phyloP scores from a whole-genome alignment of 1,284 basidiomycete species.

The Megacollybia platyphylla region DNA sequence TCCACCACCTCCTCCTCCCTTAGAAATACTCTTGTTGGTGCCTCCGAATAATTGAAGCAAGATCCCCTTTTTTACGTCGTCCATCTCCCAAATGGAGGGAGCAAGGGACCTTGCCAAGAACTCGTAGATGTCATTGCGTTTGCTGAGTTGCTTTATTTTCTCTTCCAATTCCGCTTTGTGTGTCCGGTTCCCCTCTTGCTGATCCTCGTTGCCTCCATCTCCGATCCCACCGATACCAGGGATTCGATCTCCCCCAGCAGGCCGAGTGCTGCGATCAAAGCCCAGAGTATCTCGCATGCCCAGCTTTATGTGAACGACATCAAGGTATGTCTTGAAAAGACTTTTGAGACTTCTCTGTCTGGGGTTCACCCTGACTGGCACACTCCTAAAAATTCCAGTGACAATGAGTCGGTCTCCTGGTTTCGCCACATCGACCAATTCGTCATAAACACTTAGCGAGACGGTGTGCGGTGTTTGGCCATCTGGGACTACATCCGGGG shows the following conservation, averaged over 20 bases:
- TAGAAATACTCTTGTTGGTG: conserved; percentile 89
- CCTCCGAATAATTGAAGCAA: conserved; percentile 93
- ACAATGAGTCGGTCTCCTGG: conserved; percentile 90
- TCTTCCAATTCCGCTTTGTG: conserved; percentile 46
- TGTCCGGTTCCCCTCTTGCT: conserved; percentile 30
- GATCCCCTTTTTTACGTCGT: conserved; percentile 98
- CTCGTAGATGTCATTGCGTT: conserved; percentile 79
- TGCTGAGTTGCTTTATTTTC: conserved; percentile 59
- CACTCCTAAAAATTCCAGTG: conserved; percentile 90
- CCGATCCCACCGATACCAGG: conserved; percentile 81
- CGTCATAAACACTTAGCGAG: conserved; percentile 91
- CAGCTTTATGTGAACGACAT: conserved; percentile 86
- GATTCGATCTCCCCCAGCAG: conserved; percentile 52
- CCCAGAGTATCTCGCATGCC: conserved; percentile 65
- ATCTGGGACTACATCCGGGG: conserved; percentile 94
- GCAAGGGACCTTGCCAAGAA: conserved; percentile 79
- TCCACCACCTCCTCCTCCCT: conserved; percentile 89
- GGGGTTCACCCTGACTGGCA: conserved; percentile 90
- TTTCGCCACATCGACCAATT: conserved; percentile 90
- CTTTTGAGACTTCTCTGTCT: conserved; percentile 87
- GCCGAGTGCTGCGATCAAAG: conserved; percentile 72
- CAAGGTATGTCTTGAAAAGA: conserved; percentile 94
- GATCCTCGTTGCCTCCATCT: conserved; percentile 51
- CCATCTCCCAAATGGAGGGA: conserved; percentile 96
- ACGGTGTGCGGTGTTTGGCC: conserved; percentile 98